Evolutionary conservation across 176 grass and related monocot species (phyloP).

Genomic region (Metroxylon sagu): DNA sequence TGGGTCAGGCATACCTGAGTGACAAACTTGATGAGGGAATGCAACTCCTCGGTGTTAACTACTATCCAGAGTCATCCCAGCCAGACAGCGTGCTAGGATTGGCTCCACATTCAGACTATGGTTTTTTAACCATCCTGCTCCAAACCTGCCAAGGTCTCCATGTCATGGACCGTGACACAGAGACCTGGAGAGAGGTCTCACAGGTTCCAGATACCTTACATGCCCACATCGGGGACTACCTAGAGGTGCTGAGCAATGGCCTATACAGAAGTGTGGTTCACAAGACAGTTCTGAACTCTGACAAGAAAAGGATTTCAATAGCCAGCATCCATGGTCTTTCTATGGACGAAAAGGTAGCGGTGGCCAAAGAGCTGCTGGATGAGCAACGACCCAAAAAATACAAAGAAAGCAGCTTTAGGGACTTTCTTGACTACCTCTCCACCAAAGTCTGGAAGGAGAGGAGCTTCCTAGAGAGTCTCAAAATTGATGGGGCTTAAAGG

Average conservation of each 20-base stretch:
- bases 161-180: slow-evolving; percentile 26
- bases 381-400: slow-evolving; percentile 46
- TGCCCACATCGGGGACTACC: slow-evolving; percentile 58
- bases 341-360: slow-evolving; percentile 41
- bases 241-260: slow-evolving; percentile 78
- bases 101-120: slow-evolving; percentile 57
- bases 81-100: slow-evolving; percentile 28
- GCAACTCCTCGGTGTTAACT: slow-evolving; percentile 56
- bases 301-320: slow-evolving; percentile 38
- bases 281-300: slow-evolving; percentile 38
- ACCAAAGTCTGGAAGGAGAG: slow-evolving; percentile 19
- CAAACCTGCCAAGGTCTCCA: slow-evolving; percentile 56
- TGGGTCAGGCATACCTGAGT: slow-evolving; percentile 28
- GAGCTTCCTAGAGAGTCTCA: slow-evolving; percentile 46
- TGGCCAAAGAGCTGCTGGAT: slow-evolving; percentile 39
- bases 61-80: slow-evolving; percentile 29
- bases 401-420: slow-evolving; percentile 59
- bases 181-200: slow-evolving; percentile 34
- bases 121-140: slow-evolving; percentile 63
- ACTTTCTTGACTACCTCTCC: slow-evolving; percentile 64
- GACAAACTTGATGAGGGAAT: slow-evolving; percentile 44
- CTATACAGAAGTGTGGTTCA: slow-evolving; percentile 52
- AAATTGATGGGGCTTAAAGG: slow-evolving; percentile 11
- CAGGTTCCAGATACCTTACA: slow-evolving; percentile 25
- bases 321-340: slow-evolving; percentile 67